Percentiles rank a stretch among this genome's conserved stretches.
These are phyloP conservation scores for Glycine latifolia DNA, from an alignment of 306 rosid species.

Conservation along the genomic window DNA sequence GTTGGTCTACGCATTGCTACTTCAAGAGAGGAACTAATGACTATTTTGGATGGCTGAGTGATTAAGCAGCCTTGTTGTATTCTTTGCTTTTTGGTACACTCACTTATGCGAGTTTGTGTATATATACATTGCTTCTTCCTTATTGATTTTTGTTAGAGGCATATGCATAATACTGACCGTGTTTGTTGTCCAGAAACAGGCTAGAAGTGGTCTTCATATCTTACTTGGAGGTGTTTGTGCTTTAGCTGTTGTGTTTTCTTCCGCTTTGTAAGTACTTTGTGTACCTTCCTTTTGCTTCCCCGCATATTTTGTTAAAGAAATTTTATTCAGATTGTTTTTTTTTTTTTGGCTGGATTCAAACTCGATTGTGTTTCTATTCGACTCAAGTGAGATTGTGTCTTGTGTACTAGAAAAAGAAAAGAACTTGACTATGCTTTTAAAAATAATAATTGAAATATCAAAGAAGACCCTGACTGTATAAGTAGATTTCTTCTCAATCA, in stretches of 20 bases:
- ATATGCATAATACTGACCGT: conserved; percentile 23
- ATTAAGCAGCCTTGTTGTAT: neutral
- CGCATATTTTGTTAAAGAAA: conserved; percentile 25
- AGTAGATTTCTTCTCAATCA: neutral
- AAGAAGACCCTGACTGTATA: conserved; percentile 33
- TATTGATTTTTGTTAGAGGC: conserved; percentile 34
- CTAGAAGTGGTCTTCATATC: conserved; percentile 92
- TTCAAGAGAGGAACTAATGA: conserved; percentile 15
- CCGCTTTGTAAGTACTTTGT: conserved; percentile 82
- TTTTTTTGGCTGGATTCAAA: conserved; percentile 27
- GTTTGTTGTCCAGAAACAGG: conserved; percentile 80
- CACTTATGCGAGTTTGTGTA: neutral
- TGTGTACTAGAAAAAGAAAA: neutral
- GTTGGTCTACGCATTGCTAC: conserved; percentile 9
- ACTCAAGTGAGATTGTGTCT: neutral
- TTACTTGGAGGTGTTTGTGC: conserved; percentile 98
- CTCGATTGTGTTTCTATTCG: neutral
- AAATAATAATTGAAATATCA: conserved; percentile 31
- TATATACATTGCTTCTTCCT: conserved; percentile 35
- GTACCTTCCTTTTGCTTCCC: conserved; percentile 29
- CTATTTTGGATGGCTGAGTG: conserved; percentile 28
- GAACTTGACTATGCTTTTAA: conserved; percentile 19
- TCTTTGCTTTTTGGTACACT: conserved; percentile 22
- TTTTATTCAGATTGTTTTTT: conserved; percentile 34
- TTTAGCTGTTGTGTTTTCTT: conserved; percentile 91